A percentile compares a stretch with the other conserved stretches of the same genome.
phyloP scores from a whole-genome alignment of 257 asterid genomes.

The Rhazya stricta region DNA sequence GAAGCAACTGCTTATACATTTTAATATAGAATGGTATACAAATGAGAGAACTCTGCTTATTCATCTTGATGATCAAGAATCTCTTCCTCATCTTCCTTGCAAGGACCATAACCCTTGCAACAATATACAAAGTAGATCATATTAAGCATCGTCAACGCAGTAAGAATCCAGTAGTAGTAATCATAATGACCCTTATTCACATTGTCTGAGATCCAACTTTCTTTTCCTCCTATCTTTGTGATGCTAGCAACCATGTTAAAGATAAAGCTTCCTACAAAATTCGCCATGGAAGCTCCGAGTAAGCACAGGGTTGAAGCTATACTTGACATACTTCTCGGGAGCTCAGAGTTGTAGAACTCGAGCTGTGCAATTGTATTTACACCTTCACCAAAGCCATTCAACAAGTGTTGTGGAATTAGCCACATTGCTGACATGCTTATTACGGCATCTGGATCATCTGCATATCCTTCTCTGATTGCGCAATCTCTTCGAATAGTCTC shows the following conservation, averaged over 20 bases:
- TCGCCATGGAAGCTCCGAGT: conserved; percentile 41
- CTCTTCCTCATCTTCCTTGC: no score
- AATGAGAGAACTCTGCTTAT: no score
- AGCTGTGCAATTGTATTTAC: conserved; percentile 46
- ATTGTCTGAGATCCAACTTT: conserved; percentile 59
- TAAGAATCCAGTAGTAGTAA: no score
- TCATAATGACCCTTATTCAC: conserved; percentile 54
- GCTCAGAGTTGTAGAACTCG: conserved; percentile 59
- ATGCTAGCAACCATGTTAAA: conserved; percentile 36
- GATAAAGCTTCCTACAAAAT: conserved; percentile 45
- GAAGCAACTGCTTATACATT: no score
- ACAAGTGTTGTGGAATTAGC: conserved; percentile 56
- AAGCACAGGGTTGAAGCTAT: conserved; percentile 43
- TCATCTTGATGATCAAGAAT: no score
- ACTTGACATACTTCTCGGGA: conserved; percentile 72
- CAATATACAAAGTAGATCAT: no score
- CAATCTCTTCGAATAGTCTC: conserved; percentile 42
- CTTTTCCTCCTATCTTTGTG: conserved; percentile 38
- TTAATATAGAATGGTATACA: no score
- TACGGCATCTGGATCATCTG: conserved; percentile 15
- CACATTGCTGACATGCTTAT: conserved; percentile 54
- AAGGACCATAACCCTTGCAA: no score
- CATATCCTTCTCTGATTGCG: conserved; percentile 23
- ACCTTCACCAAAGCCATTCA: conserved; percentile 61
- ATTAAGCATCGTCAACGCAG: no score